Evolutionary conservation across 345 rosid species (phyloP).

Genomic region (Microthlaspi erraticum): DNA sequence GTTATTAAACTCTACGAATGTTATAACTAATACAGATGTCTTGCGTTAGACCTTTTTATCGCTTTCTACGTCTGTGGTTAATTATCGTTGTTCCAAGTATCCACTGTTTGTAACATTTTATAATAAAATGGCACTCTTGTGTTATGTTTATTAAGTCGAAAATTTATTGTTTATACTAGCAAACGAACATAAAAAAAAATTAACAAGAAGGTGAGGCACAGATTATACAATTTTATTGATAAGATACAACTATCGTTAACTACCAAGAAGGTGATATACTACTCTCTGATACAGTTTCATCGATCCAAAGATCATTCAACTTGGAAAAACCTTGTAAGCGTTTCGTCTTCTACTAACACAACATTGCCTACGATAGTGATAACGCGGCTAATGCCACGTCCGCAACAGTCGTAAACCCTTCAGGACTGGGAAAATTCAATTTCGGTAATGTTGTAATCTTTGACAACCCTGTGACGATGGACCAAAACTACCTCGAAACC

Average conservation of each 20-base stretch:
- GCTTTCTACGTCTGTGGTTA: background rate
- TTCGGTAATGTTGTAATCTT: slow-evolving; percentile 55
- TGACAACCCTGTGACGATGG: slow-evolving; percentile 56
- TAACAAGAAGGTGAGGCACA: too few relatives aligned
- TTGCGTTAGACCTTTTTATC: background rate
- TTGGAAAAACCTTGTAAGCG: slow-evolving; percentile 12
- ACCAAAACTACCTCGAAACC: slow-evolving; percentile 51
- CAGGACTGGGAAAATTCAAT: slow-evolving; percentile 40
- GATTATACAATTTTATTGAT: too few relatives aligned
- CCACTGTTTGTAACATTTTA: background rate
- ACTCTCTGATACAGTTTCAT: background rate
- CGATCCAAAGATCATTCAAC: background rate
- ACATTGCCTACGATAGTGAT: background rate
- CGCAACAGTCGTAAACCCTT: slow-evolving; percentile 9
- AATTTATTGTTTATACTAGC: too few relatives aligned
- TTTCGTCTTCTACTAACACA: background rate
- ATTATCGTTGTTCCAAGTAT: background rate
- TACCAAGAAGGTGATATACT: too few relatives aligned
- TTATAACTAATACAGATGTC: background rate
- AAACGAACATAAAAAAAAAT: too few relatives aligned
- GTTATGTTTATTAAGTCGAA: background rate
- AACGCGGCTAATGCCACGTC: slow-evolving; percentile 14
- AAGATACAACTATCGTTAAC: too few relatives aligned
- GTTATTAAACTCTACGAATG: slow-evolving; percentile 30
- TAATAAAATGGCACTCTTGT: background rate